Base-by-base conservation (phyloP, 208 protist genomes). In the Naegleria lovaniensis region DNA sequence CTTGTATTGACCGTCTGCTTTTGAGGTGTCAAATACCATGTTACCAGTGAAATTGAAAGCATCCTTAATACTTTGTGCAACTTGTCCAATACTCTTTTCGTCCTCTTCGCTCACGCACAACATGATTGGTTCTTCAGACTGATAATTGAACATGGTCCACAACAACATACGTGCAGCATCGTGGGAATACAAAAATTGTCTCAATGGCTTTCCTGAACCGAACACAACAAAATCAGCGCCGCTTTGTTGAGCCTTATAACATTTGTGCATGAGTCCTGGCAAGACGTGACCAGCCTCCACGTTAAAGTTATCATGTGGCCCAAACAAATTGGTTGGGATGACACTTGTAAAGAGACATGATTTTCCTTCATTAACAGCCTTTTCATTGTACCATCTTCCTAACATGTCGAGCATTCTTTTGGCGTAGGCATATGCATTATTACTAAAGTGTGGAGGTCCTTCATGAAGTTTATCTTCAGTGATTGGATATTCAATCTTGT, bases 251-350 rank as follows among this genome's bases (percentile, higher is more conserved):
- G 96, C 96, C 2, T 25, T 36, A 92, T 97, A 97, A 89, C 92
- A 94, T 92, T 97, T 98, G 93, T 98, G 97, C 91, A 98, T 98
- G 25, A 99, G 94, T 67, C 96, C 97, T 29, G 97, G 96, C 13
- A 97, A 93, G 52, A 98, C 96, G 92, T 98, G 97, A n/a, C 92
- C 92, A 79, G 96, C 92, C 29, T 95, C 52, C 25, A 97, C 84
- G 86, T 94, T 90, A 92, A 95, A 98, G 93, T 98, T 98, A 91
- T 98, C 96, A 91, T 96, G 90, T 51, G 95, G 95, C 22, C 97
- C 97, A 93, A 96, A 98, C 51, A 99, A 94, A 93, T 98, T 98
- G 43, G 97, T 99, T 55, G 97, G 97, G 86, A 98, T 98, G 41
- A 98, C 96, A n/a, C 92, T 94, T 7, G 96, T 97, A 76, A 97